phyloP scores from a whole-genome alignment of 2,329 filamentous ascomycete genomes.

The Myriosclerotinia duriaeana region DNA sequence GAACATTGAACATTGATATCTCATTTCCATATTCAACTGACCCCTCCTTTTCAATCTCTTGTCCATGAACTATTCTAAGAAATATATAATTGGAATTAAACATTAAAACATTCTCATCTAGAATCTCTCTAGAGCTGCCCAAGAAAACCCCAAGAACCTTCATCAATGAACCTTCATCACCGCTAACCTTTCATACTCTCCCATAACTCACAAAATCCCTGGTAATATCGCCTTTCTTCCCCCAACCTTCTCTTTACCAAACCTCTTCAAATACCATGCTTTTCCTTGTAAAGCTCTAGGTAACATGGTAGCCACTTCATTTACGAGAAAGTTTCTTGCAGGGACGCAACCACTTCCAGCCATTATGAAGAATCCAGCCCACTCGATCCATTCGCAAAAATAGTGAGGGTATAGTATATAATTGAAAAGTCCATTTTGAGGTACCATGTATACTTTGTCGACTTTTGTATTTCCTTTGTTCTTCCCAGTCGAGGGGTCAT shows the following conservation, averaged over 20 bases:
- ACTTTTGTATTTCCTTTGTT: constrained; percentile 46
- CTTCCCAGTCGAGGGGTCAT: constrained; percentile 34
- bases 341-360: constrained; percentile 67
- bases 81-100: background rate
- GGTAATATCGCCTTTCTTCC: constrained; percentile 73
- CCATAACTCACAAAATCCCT: constrained; percentile 36
- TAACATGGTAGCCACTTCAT: constrained; percentile 87
- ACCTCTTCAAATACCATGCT: constrained; percentile 83
- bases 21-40: background rate
- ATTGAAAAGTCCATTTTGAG: constrained; percentile 77
- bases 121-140: background rate
- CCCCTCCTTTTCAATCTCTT: background rate
- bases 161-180: background rate
- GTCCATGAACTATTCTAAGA: background rate
- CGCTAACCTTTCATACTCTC: background rate
- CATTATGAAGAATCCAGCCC: constrained; percentile 83
- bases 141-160: background rate
- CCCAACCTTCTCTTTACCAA: constrained; percentile 79
- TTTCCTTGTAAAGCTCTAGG: constrained; percentile 79
- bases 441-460: constrained; percentile 84
- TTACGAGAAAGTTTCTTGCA: constrained; percentile 77
- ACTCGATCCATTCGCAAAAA: constrained; percentile 95
- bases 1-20: background rate
- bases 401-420: constrained; percentile 90
- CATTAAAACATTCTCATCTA: background rate